Evolutionary conservation across 805 yeast genomes (phyloP).

Genomic region (Danielozyma ontarioensis): DNA sequence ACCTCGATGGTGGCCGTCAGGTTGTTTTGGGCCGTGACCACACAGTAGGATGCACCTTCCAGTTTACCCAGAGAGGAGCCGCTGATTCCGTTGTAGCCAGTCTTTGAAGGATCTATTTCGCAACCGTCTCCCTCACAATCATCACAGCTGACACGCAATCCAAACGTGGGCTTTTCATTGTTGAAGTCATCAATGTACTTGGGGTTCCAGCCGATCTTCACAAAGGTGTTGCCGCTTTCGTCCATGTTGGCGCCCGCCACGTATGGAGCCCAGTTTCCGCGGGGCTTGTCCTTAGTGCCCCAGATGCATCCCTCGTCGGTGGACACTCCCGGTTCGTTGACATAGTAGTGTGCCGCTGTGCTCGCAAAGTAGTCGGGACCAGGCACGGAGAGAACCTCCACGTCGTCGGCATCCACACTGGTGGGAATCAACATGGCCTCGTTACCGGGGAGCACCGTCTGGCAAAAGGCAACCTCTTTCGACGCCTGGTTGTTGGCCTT

Average conservation of each 20-base stretch:
- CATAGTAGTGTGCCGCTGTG: slow-evolving; percentile 82
- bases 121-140: slow-evolving; percentile 77
- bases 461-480: slow-evolving; percentile 74
- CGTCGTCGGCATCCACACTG: slow-evolving; percentile 43
- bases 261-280: slow-evolving; percentile 91
- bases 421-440: slow-evolving; percentile 94
- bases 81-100: slow-evolving; percentile 52
- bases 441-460: slow-evolving; percentile 90
- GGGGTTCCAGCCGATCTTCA: slow-evolving; percentile 91
- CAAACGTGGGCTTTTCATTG: slow-evolving; percentile 56
- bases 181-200: slow-evolving; percentile 65
- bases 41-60: slow-evolving; percentile 71
- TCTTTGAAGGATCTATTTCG: slow-evolving; percentile 67
- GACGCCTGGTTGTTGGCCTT: slow-evolving; percentile 53
- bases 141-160: slow-evolving; percentile 70
- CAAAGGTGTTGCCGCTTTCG: slow-evolving; percentile 60
- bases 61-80: slow-evolving; percentile 41
- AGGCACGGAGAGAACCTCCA: slow-evolving; percentile 73
- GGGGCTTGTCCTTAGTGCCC: slow-evolving; percentile 66
- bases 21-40: slow-evolving; percentile 65
- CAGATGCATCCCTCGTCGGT: slow-evolving; percentile 75
- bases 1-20: slow-evolving; percentile 70
- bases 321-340: slow-evolving; percentile 80
- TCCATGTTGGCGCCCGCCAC: slow-evolving; percentile 91
- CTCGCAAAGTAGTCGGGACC: slow-evolving; percentile 78